phyloP scores from a whole-genome alignment of 2,329 filamentous ascomycete species.

The Pyricularia grisea region DNA sequence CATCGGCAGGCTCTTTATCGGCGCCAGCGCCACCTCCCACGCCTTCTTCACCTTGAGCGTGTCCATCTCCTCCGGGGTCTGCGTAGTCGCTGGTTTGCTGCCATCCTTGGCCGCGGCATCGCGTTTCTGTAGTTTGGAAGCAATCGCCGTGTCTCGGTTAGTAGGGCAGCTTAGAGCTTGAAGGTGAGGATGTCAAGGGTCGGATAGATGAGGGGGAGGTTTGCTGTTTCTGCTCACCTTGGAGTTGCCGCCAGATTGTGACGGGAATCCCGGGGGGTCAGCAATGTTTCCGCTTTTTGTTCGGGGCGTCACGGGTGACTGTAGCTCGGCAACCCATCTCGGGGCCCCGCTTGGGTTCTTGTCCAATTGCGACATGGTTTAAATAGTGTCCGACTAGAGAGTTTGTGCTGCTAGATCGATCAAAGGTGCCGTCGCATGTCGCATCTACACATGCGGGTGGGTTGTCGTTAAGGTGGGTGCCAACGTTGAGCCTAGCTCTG shows the following conservation, averaged over 20 bases:
- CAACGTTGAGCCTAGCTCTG: neutral
- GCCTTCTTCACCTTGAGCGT: slow-evolving; percentile 96
- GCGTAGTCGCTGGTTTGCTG: slow-evolving; percentile 35
- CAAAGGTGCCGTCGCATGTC: neutral
- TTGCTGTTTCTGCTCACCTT: slow-evolving; percentile 35
- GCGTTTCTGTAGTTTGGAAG: slow-evolving; percentile 29
- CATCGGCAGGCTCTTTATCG: slow-evolving; percentile 93
- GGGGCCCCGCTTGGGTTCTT: slow-evolving; percentile 33
- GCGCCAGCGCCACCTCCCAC: slow-evolving; percentile 92
- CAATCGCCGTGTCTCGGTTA: neutral
- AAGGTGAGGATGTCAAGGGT: neutral
- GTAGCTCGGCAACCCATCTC: slow-evolving; percentile 76
- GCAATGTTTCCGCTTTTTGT: slow-evolving; percentile 59
- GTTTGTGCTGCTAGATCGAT: neutral
- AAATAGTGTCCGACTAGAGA: neutral
- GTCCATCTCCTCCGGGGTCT: slow-evolving; percentile 79
- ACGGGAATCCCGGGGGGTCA: slow-evolving; percentile 79
- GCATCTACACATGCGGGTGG: neutral
- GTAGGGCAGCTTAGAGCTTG: neutral
- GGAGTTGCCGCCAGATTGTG: slow-evolving; percentile 36
- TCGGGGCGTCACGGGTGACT: slow-evolving; percentile 56
- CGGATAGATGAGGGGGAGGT: neutral
- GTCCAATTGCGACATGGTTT: slow-evolving; percentile 18
- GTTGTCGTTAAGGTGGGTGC: neutral
- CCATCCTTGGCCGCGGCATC: slow-evolving; percentile 31